phyloP scores from a whole-genome alignment of 1,284 basidiomycete genomes.

The Apiotrichum montevideense region DNA sequence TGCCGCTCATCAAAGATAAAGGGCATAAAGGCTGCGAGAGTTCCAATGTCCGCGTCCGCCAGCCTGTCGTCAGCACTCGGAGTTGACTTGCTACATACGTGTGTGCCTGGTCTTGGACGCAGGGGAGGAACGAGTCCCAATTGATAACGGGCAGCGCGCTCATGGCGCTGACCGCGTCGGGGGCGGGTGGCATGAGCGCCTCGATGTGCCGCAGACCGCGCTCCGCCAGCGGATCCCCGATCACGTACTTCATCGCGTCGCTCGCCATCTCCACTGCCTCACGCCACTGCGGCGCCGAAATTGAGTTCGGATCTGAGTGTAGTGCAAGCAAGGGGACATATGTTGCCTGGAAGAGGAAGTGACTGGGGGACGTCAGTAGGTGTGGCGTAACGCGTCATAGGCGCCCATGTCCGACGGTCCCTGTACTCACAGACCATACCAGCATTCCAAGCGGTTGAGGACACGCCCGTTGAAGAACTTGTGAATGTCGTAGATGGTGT shows the following conservation, averaged over 20 bases:
- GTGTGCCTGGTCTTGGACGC: too few relatives aligned
- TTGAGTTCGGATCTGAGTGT: conserved; percentile 15
- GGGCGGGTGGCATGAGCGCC: conserved; percentile 10
- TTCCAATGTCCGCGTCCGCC: too few relatives aligned
- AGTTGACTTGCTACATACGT: too few relatives aligned
- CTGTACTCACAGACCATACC: conserved; percentile 23
- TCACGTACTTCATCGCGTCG: conserved; percentile 8
- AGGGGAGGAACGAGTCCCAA: too few relatives aligned
- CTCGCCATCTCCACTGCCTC: conserved; percentile 14
- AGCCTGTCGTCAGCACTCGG: too few relatives aligned
- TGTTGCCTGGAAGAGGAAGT: conserved; percentile 25
- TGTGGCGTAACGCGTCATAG: background rate
- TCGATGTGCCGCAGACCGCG: conserved; percentile 18
- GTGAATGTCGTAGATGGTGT: conserved; percentile 21
- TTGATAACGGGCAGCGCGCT: too few relatives aligned
- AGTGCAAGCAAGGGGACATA: conserved; percentile 25
- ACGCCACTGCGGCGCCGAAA: conserved; percentile 5
- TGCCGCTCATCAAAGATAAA: too few relatives aligned
- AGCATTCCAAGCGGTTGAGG: conserved; percentile 18
- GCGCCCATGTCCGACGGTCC: too few relatives aligned
- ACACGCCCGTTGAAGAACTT: conserved; percentile 14
- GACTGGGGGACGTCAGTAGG: conserved; percentile 8
- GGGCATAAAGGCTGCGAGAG: too few relatives aligned
- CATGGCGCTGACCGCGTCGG: too few relatives aligned
- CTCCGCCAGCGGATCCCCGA: conserved; percentile 18